Conservation (phyloP, 2,329 filamentous ascomycete species). For the Monilinia fructicola region DNA sequence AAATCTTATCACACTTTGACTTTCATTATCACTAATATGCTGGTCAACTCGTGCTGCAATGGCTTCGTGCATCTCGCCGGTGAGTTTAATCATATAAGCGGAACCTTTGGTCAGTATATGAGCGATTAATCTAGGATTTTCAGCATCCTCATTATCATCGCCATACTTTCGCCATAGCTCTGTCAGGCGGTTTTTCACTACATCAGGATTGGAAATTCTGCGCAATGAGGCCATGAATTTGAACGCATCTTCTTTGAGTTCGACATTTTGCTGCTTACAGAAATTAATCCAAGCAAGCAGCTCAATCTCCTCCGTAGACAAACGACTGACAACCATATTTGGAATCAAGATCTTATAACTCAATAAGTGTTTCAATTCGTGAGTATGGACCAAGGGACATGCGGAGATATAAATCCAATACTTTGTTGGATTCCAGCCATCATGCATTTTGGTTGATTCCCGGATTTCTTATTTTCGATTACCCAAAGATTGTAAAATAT, state of each 20-base stretch:
- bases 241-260: not conserved
- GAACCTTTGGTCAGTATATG: constrained; percentile 10
- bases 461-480: not conserved
- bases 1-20: not conserved
- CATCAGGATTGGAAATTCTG: not conserved
- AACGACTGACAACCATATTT: not conserved
- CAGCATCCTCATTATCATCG: not conserved
- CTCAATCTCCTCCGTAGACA: constrained; percentile 1
- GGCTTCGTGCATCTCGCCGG: not conserved
- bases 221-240: not conserved
- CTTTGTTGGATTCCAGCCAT: not conserved
- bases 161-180: constrained; percentile 1
- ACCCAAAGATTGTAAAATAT: not conserved
- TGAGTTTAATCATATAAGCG: constrained; percentile 1
- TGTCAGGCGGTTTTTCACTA: not conserved
- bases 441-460: not conserved
- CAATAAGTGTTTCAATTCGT: not conserved
- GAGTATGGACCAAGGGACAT: not conserved
- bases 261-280: not conserved
- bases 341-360: not conserved
- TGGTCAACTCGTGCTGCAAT: not conserved
- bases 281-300: constrained; percentile 25
- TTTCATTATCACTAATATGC: not conserved
- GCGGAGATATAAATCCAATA: not conserved
- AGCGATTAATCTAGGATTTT: not conserved